Evolutionary conservation across 495 filamentous ascomycete species (phyloP), one percentile per base, ranked within the genome.

Genomic region (Chaetomium tenue): DNA sequence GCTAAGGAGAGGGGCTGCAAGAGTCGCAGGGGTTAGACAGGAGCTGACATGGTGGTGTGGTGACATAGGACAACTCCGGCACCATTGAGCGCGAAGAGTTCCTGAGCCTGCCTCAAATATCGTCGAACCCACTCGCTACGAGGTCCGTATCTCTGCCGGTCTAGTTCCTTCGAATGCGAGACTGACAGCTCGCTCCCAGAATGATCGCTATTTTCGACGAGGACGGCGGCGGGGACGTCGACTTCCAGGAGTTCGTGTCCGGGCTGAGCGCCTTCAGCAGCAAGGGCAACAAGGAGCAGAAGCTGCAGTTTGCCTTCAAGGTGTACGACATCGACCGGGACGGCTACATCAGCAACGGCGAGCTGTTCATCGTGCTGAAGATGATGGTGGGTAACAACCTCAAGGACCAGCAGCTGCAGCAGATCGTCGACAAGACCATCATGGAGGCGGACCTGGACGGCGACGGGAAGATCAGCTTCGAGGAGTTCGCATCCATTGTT

Each of bases 331-430:
- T 99, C 68, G 94, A 99, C 80, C 89, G 94, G 33, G 94, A 99
- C 79, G 94, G 95, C 6, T 99, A 91, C 77, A 99, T 99, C 70
- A 94, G 90, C 79, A 99, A 99, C 78, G 94, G 94, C 65, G 94
- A 99, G 81, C 83, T 99, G 50, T 99, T 98, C 76, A 97, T 99
- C 73, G 94, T 99, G 71, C 82, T 99, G 67, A 99, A 99, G 87
- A 99, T 99, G 94, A 99, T 99, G 94, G 94, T 99, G 66, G 94
- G 94, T 52, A 97, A 92, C 80, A 99, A 99, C 79, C 79, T 99
- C 72, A 99, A 99, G 85, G 95, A 99, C 74, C 89, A 96, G 78
- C 94, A 99, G 79, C 79, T 99, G 77, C 94, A 99, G 78, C 94
- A 93, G 82, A 92, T 92, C 67, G 94, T 99, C 65, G 94, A 99